Evolutionary conservation across 768 basidiomycete genomes (phyloP).

Genomic region (Boletus huronensis): DNA sequence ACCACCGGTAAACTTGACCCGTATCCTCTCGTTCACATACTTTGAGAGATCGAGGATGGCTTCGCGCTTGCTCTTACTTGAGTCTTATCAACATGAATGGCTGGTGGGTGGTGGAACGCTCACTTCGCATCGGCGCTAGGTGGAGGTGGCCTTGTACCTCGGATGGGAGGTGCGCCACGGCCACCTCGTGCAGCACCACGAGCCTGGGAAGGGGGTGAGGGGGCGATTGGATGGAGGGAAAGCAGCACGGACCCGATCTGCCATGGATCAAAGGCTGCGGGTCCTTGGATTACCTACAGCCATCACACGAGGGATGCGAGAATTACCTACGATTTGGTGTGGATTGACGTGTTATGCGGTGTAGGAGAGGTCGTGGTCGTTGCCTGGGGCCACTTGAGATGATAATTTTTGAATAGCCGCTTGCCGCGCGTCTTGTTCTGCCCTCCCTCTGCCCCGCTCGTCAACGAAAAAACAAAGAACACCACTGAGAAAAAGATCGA

Average conservation of each 20-base stretch:
- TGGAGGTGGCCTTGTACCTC: slow-evolving; percentile 19
- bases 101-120: slow-evolving; percentile 7
- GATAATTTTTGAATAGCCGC: slow-evolving; percentile 35
- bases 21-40: slow-evolving; percentile 87
- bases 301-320: background rate
- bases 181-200: slow-evolving; percentile 54
- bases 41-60: slow-evolving; percentile 94
- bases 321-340: slow-evolving; percentile 16
- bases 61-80: slow-evolving; percentile 62
- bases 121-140: slow-evolving; percentile 26
- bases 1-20: slow-evolving; percentile 98
- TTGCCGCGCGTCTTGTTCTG: slow-evolving; percentile 29
- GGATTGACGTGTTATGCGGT: slow-evolving; percentile 19
- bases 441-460: slow-evolving; percentile 26
- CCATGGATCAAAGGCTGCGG: slow-evolving; percentile 19
- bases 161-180: slow-evolving; percentile 36
- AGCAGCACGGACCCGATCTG: slow-evolving; percentile 30
- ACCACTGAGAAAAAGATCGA: slow-evolving; percentile 10
- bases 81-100: slow-evolving; percentile 29
- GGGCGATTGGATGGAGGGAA: background rate
- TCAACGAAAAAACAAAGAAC: background rate
- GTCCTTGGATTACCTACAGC: slow-evolving; percentile 15
- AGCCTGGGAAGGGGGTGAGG: slow-evolving; percentile 43
- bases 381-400: background rate
- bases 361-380: slow-evolving; percentile 7